Evolutionary conservation across 1,139 yeast species (phyloP).

Genomic region (Candida tetrigidarum): DNA sequence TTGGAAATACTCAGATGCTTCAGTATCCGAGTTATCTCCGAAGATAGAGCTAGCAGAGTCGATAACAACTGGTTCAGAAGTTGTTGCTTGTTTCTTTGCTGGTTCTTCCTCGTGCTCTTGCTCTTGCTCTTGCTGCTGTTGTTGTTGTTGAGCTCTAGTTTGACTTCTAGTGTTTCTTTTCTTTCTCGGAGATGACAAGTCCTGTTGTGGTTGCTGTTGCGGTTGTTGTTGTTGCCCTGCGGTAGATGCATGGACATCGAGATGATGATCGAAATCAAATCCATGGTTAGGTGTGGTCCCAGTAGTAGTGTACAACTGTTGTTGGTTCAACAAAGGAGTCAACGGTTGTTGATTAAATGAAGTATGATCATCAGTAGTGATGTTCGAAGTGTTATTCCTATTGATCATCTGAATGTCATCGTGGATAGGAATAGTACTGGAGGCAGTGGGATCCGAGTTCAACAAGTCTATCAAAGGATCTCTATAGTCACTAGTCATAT

Average conservation of each 20-base stretch:
- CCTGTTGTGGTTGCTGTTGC: constrained; percentile 2
- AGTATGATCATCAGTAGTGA: background rate
- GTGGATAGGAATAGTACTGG: background rate
- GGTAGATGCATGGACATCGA: constrained; percentile 11
- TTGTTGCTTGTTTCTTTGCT: background rate
- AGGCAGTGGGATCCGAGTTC: constrained; percentile 7
- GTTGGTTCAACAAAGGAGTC: constrained; percentile 20
- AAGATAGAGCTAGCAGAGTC: background rate
- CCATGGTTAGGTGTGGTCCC: constrained; percentile 1
- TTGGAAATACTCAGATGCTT: constrained; percentile 7
- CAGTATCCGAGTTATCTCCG: background rate
- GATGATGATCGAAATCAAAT: constrained; percentile 7
- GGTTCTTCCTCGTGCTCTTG: constrained; percentile 7
- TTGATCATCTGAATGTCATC: constrained; percentile 41
- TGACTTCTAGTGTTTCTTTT: constrained; percentile 8
- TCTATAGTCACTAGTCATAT: constrained; percentile 14
- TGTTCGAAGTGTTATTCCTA: constrained; percentile 22
- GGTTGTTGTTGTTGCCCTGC: constrained; percentile 7
- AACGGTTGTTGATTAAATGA: constrained; percentile 7
- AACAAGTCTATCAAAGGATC: constrained; percentile 16
- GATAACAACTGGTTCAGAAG: background rate
- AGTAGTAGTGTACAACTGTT: constrained; percentile 14
- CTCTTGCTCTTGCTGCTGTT: constrained; percentile 6
- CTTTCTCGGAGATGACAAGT: constrained; percentile 2
- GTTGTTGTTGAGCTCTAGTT: constrained; percentile 1